Evolutionary conservation across 1,284 basidiomycete genomes (phyloP).

Genomic region (Sporisorium reilianum): DNA sequence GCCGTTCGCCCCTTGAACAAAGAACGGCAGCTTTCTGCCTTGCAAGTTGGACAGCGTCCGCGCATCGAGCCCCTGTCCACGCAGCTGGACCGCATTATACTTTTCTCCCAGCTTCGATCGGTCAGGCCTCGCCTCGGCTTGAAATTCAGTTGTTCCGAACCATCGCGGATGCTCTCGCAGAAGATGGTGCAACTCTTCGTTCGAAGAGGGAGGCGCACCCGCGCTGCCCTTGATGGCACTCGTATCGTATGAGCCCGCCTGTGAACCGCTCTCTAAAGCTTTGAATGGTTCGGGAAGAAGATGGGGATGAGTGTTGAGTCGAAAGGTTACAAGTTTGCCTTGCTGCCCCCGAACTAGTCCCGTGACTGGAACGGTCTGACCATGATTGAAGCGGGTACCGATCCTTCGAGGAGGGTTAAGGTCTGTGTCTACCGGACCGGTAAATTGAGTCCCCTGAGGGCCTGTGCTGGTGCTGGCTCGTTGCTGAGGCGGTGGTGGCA

Average conservation of each 20-base stretch:
- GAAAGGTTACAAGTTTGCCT: conserved; percentile 15
- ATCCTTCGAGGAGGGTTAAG: not conserved
- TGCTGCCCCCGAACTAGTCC: conserved; percentile 24
- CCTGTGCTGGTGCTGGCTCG: not conserved
- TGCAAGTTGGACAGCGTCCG: not conserved
- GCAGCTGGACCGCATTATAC: conserved; percentile 17
- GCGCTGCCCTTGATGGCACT: not conserved
- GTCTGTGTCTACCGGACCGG: not conserved
- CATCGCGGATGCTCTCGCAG: not conserved
- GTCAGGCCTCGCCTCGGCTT: not conserved
- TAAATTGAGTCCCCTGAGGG: not conserved
- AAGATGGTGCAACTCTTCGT: not conserved
- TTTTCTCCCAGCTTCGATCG: conserved; percentile 2
- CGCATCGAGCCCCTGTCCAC: conserved; percentile 7
- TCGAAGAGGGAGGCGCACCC: conserved; percentile 2
- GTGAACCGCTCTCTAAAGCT: not conserved
- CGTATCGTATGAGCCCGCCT: not conserved
- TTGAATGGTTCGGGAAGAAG: not conserved
- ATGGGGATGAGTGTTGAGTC: not conserved
- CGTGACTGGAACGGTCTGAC: not conserved
- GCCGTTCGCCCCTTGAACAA: not conserved
- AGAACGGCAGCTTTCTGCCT: conserved; percentile 11
- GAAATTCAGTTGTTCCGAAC: no score
- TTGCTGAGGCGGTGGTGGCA: not conserved
- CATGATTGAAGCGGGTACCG: not conserved